Conservation (phyloP, 176 grass and related monocot species). For the Triticum monococcum region DNA sequence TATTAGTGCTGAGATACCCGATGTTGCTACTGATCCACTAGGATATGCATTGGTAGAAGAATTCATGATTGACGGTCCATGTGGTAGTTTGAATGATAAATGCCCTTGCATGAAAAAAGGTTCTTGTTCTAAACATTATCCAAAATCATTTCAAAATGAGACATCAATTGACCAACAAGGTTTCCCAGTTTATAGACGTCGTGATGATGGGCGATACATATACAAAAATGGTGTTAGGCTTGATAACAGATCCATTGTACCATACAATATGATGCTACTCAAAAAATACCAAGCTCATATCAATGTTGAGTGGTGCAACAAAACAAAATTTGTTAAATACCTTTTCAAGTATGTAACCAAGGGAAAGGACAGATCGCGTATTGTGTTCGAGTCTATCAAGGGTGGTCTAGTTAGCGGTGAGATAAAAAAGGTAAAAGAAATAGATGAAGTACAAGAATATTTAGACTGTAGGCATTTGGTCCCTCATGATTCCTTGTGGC, state of each 20-base stretch:
- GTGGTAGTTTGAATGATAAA: neutral
- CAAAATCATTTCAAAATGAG: neutral
- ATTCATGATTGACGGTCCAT: slow-evolving; percentile 3
- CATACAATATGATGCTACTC: neutral
- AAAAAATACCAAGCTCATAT: neutral
- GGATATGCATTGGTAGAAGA: neutral
- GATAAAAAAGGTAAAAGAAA: neutral
- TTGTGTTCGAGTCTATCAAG: neutral
- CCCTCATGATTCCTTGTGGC: neutral
- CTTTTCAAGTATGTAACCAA: neutral
- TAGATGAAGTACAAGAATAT: neutral
- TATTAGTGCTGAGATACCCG: neutral
- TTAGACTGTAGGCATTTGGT: neutral
- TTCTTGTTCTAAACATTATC: neutral
- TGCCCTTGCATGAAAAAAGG: neutral
- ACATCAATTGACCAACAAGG: neutral
- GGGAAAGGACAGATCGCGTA: neutral
- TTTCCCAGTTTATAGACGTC: neutral
- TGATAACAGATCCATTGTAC: neutral
- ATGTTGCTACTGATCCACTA: neutral
- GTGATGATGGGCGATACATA: neutral
- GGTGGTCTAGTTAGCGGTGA: neutral
- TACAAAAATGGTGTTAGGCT: neutral
- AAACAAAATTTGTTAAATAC: neutral
- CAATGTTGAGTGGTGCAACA: too few species aligned